Evolutionary conservation across 2,329 filamentous ascomycete genomes (phyloP), one percentile per base, ranked within the genome.

Genomic region (Helicocarpus griseus): DNA sequence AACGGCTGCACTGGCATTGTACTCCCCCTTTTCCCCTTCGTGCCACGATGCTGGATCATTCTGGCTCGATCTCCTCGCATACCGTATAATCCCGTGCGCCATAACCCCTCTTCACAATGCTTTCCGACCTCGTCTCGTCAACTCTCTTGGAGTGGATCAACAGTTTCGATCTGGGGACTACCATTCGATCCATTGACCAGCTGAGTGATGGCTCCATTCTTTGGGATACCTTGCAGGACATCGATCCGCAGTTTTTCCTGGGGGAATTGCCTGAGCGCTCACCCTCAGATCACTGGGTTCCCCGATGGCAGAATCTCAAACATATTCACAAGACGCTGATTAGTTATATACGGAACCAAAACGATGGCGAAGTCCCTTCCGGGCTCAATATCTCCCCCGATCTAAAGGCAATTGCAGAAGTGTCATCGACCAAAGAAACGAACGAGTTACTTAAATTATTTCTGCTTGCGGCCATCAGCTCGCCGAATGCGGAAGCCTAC

Each of bases 391-490:
- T 67, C 5, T 63, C 66, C 11, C 72, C 71, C n/a, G 70, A 74
- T 54, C 65, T 75, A 47, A 71, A 75, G 61, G 64, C 69, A 9
- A 67, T 75, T 52, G 72, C 72, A 13, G 71, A 73, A 54, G 68
- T 69, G 48, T 65, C 64, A 19, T 69, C 71, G 24, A 58, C 65
- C 29, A 68, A 68, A 52, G 71, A 74, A 57, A 68, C 67, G 43
- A 68, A 72, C 51, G 71, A 84, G 72, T 71, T 86, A 48, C 70
- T 86, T 39, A 80, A 80, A 53, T 73, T 85, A 51, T 76, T 85
- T 62, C 72, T 86, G 21, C 77, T 82, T 52, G 76, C 76, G n/a
- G 80, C 80, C 24, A 77, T 82, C 56, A 75, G 77, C 61, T 81
- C 81, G 11, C 76, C 79, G 24, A 76, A 80, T 50, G 66, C 69